phyloP scores from a whole-genome alignment of 1,284 basidiomycete genomes.

The Moesziomyces globuligerus region DNA sequence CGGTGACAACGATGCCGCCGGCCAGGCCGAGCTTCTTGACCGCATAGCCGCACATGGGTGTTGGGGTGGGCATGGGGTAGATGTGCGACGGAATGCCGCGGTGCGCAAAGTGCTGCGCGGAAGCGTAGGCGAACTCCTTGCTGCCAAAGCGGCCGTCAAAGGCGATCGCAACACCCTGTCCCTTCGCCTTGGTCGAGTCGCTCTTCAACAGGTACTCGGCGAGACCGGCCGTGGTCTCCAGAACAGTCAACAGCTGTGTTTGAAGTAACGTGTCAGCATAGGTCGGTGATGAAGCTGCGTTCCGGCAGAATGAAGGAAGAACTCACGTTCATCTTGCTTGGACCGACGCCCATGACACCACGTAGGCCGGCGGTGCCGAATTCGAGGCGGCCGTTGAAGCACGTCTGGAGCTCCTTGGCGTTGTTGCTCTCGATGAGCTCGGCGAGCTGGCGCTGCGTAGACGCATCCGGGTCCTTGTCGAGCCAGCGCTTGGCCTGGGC shows the following conservation, averaged over 20 bases:
- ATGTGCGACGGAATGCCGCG: conserved; percentile 49
- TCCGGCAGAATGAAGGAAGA: neutral
- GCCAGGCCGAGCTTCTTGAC: conserved; percentile 55
- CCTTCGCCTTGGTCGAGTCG: conserved; percentile 24
- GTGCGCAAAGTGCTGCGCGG: conserved; percentile 52
- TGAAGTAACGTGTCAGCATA: neutral
- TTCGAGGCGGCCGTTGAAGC: conserved; percentile 52
- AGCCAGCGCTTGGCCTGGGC: conserved; percentile 53
- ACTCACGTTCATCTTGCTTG: conserved; percentile 58
- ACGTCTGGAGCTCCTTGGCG: conserved; percentile 36
- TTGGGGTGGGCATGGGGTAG: conserved; percentile 44
- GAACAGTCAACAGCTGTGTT: conserved; percentile 52
- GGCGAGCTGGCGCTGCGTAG: conserved; percentile 36
- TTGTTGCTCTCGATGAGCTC: conserved; percentile 41
- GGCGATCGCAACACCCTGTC: conserved; percentile 59
- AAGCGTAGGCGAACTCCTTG: conserved; percentile 50
- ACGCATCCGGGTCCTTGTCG: conserved; percentile 51
- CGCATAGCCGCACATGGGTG: conserved; percentile 58
- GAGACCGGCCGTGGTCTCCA: conserved; percentile 55
- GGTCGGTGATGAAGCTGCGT: too few species aligned
- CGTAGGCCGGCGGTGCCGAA: conserved; percentile 60
- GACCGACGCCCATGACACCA: conserved; percentile 57
- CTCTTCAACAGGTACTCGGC: conserved; percentile 46
- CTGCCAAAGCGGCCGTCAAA: conserved; percentile 60
- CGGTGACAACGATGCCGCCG: conserved; percentile 60